phyloP scores from a whole-genome alignment of 306 rosid genomes.

The Herpetospermum pedunculosum region DNA sequence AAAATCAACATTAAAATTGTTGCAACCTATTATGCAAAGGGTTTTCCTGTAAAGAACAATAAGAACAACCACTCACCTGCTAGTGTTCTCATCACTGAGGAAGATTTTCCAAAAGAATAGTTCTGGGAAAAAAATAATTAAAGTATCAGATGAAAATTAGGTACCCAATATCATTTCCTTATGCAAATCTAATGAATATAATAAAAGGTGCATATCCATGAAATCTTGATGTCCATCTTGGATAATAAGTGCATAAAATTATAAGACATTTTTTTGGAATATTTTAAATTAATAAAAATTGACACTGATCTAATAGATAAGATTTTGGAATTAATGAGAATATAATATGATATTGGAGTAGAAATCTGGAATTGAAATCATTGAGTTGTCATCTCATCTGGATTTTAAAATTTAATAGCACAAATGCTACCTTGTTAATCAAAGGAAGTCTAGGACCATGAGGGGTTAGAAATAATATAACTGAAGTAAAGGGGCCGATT shows the following conservation, averaged over 20 bases:
- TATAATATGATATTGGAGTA: not conserved
- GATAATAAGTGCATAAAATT: not conserved
- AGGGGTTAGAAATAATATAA: not conserved
- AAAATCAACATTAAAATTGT: not conserved
- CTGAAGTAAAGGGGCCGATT: not conserved
- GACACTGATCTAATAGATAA: not conserved
- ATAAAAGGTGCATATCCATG: not conserved
- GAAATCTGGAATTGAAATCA: not conserved
- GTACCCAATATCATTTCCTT: not conserved
- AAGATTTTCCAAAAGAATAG: conserved; percentile 82
- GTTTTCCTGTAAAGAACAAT: conserved; percentile 16
- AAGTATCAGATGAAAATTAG: conserved; percentile 16
- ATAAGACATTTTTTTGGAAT: not conserved
- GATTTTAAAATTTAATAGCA: not conserved
- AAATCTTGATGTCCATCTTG: not conserved
- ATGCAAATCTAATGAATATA: not conserved
- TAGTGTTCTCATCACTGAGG: conserved; percentile 88
- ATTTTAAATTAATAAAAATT: not conserved
- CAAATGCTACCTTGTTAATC: not conserved
- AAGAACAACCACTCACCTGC: conserved; percentile 58
- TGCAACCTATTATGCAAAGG: conserved; percentile 7
- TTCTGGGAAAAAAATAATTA: conserved; percentile 27
- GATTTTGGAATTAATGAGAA: not conserved
- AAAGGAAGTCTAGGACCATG: not conserved
- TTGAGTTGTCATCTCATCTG: not conserved